A percentile compares a stretch with the other conserved stretches of the same genome.
phyloP scores from a whole-genome alignment of 208 protist species.

The Naegleria fowleri region DNA sequence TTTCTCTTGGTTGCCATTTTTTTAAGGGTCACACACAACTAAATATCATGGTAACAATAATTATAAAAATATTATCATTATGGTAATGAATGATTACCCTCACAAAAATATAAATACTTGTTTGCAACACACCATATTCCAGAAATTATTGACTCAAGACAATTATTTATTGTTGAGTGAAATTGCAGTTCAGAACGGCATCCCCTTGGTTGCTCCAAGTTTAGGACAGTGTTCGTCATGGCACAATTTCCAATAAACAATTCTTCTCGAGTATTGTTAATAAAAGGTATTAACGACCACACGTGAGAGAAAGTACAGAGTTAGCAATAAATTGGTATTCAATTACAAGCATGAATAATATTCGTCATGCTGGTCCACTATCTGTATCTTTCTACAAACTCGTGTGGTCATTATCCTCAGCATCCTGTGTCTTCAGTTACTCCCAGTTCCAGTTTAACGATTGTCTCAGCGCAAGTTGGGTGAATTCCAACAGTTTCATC shows the following conservation, averaged over 20 bases:
- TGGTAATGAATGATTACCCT: no score
- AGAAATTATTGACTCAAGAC: no score
- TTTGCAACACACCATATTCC: no score
- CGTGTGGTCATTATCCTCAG: slow-evolving; percentile 3
- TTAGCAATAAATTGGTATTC: neutral
- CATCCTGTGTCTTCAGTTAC: neutral
- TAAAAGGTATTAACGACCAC: neutral
- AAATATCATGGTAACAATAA: no score
- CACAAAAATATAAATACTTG: no score
- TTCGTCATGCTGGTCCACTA: neutral
- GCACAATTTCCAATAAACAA: neutral
- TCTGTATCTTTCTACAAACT: neutral
- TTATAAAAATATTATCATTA: no score
- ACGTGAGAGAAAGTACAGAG: neutral
- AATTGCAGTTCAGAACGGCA: neutral
- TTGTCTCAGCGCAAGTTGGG: slow-evolving; percentile 85
- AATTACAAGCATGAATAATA: neutral
- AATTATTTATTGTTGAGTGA: neutral
- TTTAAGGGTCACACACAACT: no score
- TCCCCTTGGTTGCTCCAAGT: neutral
- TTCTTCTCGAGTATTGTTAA: neutral
- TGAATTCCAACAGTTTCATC: slow-evolving; percentile 90
- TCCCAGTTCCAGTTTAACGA: slow-evolving; percentile 65
- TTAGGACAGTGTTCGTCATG: neutral
- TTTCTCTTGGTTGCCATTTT: no score